phyloP scores from a whole-genome alignment of 352 stramenopile genomes.

The Pythium folliculosum region DNA sequence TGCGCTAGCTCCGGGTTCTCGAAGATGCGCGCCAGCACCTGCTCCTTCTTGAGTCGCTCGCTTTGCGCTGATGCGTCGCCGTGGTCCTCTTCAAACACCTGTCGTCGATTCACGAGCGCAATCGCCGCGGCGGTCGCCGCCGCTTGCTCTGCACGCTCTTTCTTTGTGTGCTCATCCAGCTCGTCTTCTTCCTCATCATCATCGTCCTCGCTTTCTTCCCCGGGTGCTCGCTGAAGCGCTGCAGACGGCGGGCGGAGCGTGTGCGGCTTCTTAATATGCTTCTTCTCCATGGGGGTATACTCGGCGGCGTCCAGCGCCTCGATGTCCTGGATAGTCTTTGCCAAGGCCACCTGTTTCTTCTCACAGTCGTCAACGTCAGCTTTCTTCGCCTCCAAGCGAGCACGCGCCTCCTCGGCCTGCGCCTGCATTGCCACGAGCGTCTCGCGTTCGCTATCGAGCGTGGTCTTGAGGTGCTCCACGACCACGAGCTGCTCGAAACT shows the following conservation, averaged over 20 bases:
- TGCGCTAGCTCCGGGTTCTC: constrained; percentile 41
- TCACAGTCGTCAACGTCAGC: constrained; percentile 24
- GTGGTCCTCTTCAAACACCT: constrained; percentile 49
- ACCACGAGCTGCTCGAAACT: constrained; percentile 57
- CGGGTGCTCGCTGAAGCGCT: constrained; percentile 2
- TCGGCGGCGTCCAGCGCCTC: constrained; percentile 64
- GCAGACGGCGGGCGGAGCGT: constrained; percentile 37
- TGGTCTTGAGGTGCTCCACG: constrained; percentile 44
- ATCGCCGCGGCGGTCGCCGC: neutral
- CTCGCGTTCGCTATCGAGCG: constrained; percentile 27
- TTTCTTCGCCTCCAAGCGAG: constrained; percentile 28
- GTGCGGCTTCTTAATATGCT: constrained; percentile 54
- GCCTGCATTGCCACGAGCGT: constrained; percentile 33
- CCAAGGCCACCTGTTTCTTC: constrained; percentile 37
- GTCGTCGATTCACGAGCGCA: constrained; percentile 33
- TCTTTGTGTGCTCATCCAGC: constrained; percentile 11
- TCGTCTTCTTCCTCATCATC: constrained; percentile 29
- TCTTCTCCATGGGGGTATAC: constrained; percentile 54
- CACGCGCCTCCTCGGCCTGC: constrained; percentile 13
- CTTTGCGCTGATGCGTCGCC: constrained; percentile 4
- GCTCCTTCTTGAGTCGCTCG: constrained; percentile 46
- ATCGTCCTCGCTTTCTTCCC: constrained; percentile 7
- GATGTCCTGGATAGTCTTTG: constrained; percentile 61
- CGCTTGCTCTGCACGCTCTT: constrained; percentile 16
- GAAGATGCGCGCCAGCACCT: constrained; percentile 50